Evolutionary conservation across 768 basidiomycete genomes (phyloP).

Genomic region (Trametes cingulata): DNA sequence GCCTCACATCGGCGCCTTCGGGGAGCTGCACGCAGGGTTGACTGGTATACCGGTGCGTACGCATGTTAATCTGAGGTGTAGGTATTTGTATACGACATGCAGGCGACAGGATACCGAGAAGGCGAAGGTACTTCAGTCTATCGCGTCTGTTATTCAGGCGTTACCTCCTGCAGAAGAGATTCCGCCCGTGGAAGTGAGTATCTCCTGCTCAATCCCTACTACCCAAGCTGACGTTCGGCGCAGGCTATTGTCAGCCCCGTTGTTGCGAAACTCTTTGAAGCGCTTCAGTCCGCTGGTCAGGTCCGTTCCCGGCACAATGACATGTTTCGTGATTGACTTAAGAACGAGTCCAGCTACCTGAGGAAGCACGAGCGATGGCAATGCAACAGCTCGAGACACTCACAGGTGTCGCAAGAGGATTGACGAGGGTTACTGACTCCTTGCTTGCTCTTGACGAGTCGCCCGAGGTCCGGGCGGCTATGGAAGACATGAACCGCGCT

Average conservation of each 20-base stretch:
- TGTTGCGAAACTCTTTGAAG: constrained; percentile 64
- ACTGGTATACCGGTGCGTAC: constrained; percentile 67
- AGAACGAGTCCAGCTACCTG: constrained; percentile 53
- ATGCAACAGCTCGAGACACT: constrained; percentile 79
- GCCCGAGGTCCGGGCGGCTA: constrained; percentile 51
- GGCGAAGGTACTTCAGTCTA: constrained; percentile 88
- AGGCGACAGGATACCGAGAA: constrained; percentile 73
- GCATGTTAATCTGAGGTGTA: not conserved
- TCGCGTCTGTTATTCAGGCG: constrained; percentile 92
- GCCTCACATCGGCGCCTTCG: constrained; percentile 82
- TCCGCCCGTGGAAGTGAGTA: constrained; percentile 65
- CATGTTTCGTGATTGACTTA: not conserved
- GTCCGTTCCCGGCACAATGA: constrained; percentile 38
- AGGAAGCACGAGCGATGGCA: constrained; percentile 65
- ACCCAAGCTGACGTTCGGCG: not conserved
- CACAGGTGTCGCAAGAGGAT: constrained; percentile 83
- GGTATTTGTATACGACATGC: not conserved
- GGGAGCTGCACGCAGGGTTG: constrained; percentile 76
- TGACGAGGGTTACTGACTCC: constrained; percentile 76
- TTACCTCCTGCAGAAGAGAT: constrained; percentile 78
- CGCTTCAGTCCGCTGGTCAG: constrained; percentile 52
- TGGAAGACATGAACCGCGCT: constrained; percentile 56
- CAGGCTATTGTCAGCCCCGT: constrained; percentile 80
- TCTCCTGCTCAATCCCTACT: not conserved
- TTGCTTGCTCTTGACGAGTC: constrained; percentile 58